A percentile compares a stretch with the other conserved stretches of the same genome.
phyloP scores from a whole-genome alignment of 805 yeast species.

The Ogataea minuta region DNA sequence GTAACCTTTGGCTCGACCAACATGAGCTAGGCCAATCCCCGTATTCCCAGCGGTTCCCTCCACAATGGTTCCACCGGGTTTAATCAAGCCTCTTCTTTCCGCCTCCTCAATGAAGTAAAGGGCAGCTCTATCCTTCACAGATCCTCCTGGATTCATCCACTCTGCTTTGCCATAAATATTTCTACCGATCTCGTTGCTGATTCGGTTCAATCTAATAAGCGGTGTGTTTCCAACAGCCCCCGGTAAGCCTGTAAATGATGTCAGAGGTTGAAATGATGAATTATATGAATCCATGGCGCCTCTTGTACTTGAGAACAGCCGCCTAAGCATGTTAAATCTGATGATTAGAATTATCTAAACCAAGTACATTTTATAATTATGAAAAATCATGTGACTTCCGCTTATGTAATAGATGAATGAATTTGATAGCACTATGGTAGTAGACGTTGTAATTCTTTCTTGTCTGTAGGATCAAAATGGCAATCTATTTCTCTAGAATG shows the following conservation, averaged over 20 bases:
- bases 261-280: constrained; percentile 60
- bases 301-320: constrained; percentile 19
- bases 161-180: constrained; percentile 89
- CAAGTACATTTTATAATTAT: constrained; percentile 5
- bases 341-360: neutral
- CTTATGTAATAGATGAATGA: neutral
- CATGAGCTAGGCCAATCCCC: constrained; percentile 86
- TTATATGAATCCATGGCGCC: constrained; percentile 22
- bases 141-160: constrained; percentile 91
- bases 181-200: constrained; percentile 60
- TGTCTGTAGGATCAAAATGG: constrained; percentile 19
- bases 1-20: constrained; percentile 80
- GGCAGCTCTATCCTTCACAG: constrained; percentile 90
- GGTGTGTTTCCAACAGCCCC: constrained; percentile 96
- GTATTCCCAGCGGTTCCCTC: constrained; percentile 97
- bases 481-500: constrained; percentile 17
- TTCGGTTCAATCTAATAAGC: constrained; percentile 55
- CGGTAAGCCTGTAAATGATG: constrained; percentile 64
- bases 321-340: constrained; percentile 8
- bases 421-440: constrained; percentile 4
- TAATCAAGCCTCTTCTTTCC: constrained; percentile 59
- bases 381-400: constrained; percentile 21
- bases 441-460: constrained; percentile 29
- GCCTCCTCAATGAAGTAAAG: constrained; percentile 75
- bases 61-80: constrained; percentile 81